Base-by-base conservation (phyloP, 192 early-diverging fungal genomes). In the Linderina pennispora region DNA sequence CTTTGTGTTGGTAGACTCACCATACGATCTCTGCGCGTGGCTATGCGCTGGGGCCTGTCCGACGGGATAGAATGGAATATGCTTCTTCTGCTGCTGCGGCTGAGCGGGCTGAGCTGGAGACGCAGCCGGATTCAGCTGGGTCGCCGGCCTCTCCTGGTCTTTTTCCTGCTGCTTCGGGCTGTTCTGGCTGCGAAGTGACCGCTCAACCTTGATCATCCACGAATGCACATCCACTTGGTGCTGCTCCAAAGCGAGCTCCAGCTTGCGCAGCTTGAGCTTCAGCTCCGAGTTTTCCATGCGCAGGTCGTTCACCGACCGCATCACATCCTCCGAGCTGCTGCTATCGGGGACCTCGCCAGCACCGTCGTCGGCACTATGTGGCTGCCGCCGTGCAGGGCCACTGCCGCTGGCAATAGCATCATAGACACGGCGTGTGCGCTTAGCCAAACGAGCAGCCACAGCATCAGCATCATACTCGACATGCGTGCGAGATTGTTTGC, bases 161-260 rank as follows among this genome's bases (percentile, higher is more conserved):
- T n/a, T n/a, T n/a, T n/a, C n/a, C 22, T 49, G 48, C 16, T 37
- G 17, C 13, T 24, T 36, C 13, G 38, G 31, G 4, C 23, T 17
- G 16, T 26, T 23, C 15, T 52, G 34, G 7, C 23, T 31, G 2
- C 20, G 34, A 22, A 15, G 14, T 11, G 51, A 44, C 11, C 42
- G 5, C 28, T 71, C 67, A 9, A 71, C 36, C 43, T 48, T 53
- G 32, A 46, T 11, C 67, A 71, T 71, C 67, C 67, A 71, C 5
- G 40, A 31, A 23, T 46, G 59, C 15, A 63, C 40, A 28, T 71
- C 67, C 17, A 46, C 36, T 43, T 48, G 47, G 40, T 71, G 55
- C 52, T 71, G 60, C 23, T 33, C 53, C 34, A 71, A 44, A 5
- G 40, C 19, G 43, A 39, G 53, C 52, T 71, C 67, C 20, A 71